Evolutionary conservation across 768 basidiomycete genomes (phyloP).

Genomic region (Cyclocybe cylindracea): DNA sequence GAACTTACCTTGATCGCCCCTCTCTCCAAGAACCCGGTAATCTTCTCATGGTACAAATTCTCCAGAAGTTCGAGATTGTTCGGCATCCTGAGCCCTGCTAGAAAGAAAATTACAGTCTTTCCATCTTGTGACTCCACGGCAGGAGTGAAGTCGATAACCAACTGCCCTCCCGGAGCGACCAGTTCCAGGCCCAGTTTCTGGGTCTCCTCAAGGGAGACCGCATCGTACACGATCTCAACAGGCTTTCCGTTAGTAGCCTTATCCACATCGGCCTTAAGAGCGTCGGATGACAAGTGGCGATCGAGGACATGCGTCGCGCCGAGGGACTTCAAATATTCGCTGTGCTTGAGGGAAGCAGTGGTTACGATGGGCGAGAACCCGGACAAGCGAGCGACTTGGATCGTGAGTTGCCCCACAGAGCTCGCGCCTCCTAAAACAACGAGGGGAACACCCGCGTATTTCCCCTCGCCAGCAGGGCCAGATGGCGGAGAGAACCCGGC

Average conservation of each 20-base stretch:
- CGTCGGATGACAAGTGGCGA: constrained; percentile 14
- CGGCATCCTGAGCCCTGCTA: constrained; percentile 5
- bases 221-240: constrained; percentile 24
- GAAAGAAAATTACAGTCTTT: constrained; percentile 7
- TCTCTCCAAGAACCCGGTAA: constrained; percentile 13
- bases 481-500: constrained; percentile 40
- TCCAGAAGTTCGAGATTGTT: constrained; percentile 13
- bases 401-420: constrained; percentile 45
- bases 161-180: constrained; percentile 34
- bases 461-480: constrained; percentile 34
- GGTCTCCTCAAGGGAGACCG: constrained; percentile 21
- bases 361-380: constrained; percentile 44
- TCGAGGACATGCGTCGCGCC: constrained; percentile 44
- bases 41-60: constrained; percentile 13
- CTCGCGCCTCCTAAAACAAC: constrained; percentile 48
- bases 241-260: constrained; percentile 18
- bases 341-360: constrained; percentile 32
- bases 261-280: constrained; percentile 18
- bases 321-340: constrained; percentile 30
- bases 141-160: constrained; percentile 32
- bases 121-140: constrained; percentile 18
- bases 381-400: constrained; percentile 38
- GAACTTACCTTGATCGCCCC: constrained; percentile 21
- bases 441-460: constrained; percentile 44
- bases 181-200: constrained; percentile 23